These are phyloP conservation scores for Xerocomellus intermedius DNA, from an alignment of 768 basidiomycete species.

Conservation along the genomic window DNA sequence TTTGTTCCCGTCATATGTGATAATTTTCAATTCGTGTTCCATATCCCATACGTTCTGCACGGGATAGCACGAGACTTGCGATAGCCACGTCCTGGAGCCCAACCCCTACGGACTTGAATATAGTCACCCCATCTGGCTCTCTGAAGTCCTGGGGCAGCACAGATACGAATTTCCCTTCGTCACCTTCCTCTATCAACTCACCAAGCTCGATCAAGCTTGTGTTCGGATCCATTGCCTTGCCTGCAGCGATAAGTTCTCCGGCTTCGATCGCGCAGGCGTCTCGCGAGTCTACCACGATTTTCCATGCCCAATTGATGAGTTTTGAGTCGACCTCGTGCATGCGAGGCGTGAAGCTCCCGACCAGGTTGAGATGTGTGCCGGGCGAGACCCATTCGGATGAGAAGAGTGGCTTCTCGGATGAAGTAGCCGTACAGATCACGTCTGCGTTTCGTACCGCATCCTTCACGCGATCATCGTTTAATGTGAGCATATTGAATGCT, in stretches of 20 bases:
- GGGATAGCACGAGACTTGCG: constrained; percentile 61
- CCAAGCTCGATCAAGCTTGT: constrained; percentile 66
- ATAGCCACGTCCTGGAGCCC: constrained; percentile 89
- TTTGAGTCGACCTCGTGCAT: constrained; percentile 75
- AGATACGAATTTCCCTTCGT: constrained; percentile 8
- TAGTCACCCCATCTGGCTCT: constrained; percentile 51
- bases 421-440: constrained; percentile 74
- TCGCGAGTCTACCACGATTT: constrained; percentile 72
- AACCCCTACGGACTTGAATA: constrained; percentile 89
- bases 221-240: constrained; percentile 38
- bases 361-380: constrained; percentile 69
- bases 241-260: constrained; percentile 68
- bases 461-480: constrained; percentile 9
- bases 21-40: constrained; percentile 52
- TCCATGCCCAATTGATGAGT: constrained; percentile 54
- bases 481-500: constrained; percentile 9
- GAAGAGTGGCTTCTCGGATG: constrained; percentile 69
- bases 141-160: constrained; percentile 12
- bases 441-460: constrained; percentile 19
- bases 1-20: constrained; percentile 30
- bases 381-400: constrained; percentile 58
- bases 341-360: constrained; percentile 77
- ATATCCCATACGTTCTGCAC: constrained; percentile 51
- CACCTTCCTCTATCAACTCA: constrained; percentile 42
- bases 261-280: constrained; percentile 73